Evolutionary conservation across 2,329 filamentous ascomycete genomes (phyloP), one percentile per base, ranked within the genome.

Genomic region (Mycogone perniciosa): DNA sequence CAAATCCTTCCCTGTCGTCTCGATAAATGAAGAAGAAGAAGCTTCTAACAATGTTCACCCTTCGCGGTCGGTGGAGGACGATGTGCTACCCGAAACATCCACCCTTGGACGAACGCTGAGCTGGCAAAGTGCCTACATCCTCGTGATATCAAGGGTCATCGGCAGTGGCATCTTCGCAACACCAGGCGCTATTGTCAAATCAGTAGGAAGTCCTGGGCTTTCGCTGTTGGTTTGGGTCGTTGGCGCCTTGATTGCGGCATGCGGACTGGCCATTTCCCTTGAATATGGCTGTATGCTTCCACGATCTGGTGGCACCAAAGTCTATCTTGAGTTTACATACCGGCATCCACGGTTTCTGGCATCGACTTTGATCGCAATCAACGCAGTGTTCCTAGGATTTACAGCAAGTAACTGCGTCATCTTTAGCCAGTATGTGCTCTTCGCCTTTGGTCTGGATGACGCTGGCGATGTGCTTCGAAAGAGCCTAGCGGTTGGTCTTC

Each of bases 261-360:
- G 78, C 46, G 81, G 81, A 0, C 68, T 88, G 3, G 75, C 76
- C 3, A 74, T 88, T 0, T 76, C 76, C 6, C 73, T 88, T 45
- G 85, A 89, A 60, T 85, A 81, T 58, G 85, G 85, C 0, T 84
- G 77, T 59, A 86, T 87, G 83, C 68, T 88, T 10, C 85, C 85
- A 11, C 74, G 83, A 0, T 85, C 80, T 1, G 85, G 85, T 6
- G 85, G 84, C 27, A 72, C 79, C 29, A 88, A 88, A 65, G 82
- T 87, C 6, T 88, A 87, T 60, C 75, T 88, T 41, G 84, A 88
- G 63, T 85, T 83, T 62, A 81, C 81, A 0, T 88, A 85, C 62
- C 76, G 77, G 2, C 71, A 72, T 31, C 85, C 85, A 2, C 74
- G 76, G 5, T 82, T 85, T 54, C 71, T 88, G 3, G 81, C 82